A percentile compares a stretch with the other conserved stretches of the same genome.
phyloP scores from a whole-genome alignment of 257 asterid genomes.

The Penstemon eatonii region DNA sequence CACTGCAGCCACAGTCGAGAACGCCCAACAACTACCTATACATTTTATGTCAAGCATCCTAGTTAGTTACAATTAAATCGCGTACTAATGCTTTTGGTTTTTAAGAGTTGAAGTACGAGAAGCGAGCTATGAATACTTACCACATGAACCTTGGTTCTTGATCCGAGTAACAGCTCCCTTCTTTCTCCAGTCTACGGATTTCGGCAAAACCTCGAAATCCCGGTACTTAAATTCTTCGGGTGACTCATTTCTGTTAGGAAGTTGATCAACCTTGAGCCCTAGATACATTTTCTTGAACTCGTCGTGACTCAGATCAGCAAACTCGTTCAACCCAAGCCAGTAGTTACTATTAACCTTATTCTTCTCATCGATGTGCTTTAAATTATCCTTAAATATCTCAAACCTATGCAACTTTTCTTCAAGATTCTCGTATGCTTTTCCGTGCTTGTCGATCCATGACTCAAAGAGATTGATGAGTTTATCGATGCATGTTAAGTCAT shows the following conservation, averaged over 20 bases:
- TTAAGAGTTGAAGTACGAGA: no score
- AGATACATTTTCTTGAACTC: constrained; percentile 57
- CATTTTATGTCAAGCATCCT: neutral
- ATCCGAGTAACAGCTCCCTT: constrained; percentile 10
- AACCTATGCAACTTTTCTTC: constrained; percentile 65
- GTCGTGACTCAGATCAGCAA: constrained; percentile 64
- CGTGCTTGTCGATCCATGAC: constrained; percentile 56
- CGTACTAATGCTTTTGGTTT: no score
- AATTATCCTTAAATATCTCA: constrained; percentile 59
- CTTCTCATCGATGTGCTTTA: constrained; percentile 60
- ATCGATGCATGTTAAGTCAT: constrained; percentile 49
- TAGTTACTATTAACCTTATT: constrained; percentile 48
- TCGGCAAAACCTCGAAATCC: constrained; percentile 45
- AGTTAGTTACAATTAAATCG: neutral
- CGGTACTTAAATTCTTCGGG: constrained; percentile 43
- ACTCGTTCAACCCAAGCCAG: constrained; percentile 66
- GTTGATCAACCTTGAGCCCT: constrained; percentile 47
- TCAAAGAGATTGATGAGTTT: constrained; percentile 54
- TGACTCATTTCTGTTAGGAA: constrained; percentile 33
- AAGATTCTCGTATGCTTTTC: constrained; percentile 48
- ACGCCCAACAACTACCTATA: constrained; percentile 60
- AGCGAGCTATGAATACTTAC: neutral
- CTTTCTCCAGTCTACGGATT: constrained; percentile 25
- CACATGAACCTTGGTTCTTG: constrained; percentile 21
- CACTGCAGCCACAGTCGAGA: constrained; percentile 55